Evolutionary conservation across 495 filamentous ascomycete genomes (phyloP).

Genomic region (Aspergillus biplanus): DNA sequence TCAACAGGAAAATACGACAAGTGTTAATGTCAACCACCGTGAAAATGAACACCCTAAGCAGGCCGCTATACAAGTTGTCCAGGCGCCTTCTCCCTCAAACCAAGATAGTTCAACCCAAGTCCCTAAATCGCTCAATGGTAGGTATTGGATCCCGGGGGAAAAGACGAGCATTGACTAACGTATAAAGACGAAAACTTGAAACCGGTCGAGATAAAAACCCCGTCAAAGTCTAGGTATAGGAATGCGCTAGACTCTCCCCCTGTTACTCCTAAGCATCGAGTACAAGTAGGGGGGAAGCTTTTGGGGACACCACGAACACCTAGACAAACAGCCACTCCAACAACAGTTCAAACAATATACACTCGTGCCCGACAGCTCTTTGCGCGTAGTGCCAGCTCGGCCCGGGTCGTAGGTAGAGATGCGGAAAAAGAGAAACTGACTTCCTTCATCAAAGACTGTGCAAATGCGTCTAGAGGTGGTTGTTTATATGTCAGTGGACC

Average conservation of each 20-base stretch:
- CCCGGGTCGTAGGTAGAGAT: conserved; percentile 80
- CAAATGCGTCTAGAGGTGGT: conserved; percentile 65
- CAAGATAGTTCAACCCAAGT: conserved; percentile 6
- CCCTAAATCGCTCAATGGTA: conserved; percentile 42
- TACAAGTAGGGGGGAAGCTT: conserved; percentile 62
- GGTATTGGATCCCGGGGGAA: conserved; percentile 8
- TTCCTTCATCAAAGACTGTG: conserved; percentile 67
- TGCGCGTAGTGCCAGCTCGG: conserved; percentile 73
- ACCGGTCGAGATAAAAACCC: conserved; percentile 50
- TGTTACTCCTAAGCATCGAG: conserved; percentile 70
- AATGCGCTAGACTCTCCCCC: conserved; percentile 66
- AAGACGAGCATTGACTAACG: conserved; percentile 7
- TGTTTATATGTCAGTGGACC: conserved; percentile 95
- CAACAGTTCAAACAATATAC: conserved; percentile 69
- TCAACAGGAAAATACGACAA: conserved; percentile 35
- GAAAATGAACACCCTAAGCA: conserved; percentile 34
- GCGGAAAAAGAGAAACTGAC: conserved; percentile 72
- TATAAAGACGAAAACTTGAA: conserved; percentile 35
- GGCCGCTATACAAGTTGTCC: conserved; percentile 30
- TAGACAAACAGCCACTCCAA: conserved; percentile 59
- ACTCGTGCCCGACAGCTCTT: conserved; percentile 87
- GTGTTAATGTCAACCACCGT: conserved; percentile 25
- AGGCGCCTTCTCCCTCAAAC: conserved; percentile 37
- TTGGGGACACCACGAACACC: conserved; percentile 63
- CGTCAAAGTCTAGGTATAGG: conserved; percentile 68